Base-by-base conservation (phyloP, 2,329 filamentous ascomycete species). In the Cordyceps cateniannulata region DNA sequence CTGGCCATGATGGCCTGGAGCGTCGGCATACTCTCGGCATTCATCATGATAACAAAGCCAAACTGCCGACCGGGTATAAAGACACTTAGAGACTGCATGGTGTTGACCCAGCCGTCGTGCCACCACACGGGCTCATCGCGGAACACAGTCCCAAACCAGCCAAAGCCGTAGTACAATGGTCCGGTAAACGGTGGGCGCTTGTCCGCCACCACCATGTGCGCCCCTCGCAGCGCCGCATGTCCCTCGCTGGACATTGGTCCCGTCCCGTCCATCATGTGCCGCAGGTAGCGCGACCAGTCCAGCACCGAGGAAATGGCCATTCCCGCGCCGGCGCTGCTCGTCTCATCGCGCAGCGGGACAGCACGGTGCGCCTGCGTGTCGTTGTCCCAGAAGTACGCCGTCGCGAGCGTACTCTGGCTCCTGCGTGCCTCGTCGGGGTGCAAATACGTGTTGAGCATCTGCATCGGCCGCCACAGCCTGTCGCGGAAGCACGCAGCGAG, bases 391-490 rank as follows among this genome's bases (percentile, higher is more conserved):
- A 67, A 67, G 49, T 81, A 78, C 1, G 74, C 73, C 7, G 69
- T 68, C 0, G 78, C 75, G 10, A 81, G 68, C n/a, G 4, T 62
- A 22, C 1, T 64, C 59, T n/a, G n/a, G 0, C 62, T 60, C 18
- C 63, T 60, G 25, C 51, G 48, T 3, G 66, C 65, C 49, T 73
- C 68, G 7, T 60, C 42, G 1, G 63, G 59, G 0, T 67, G 67
- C 14, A 74, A 61, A 29, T 69, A 74, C 1, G 76, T 77, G 59
- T 74, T 70, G 18, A 66, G 63, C 78, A 81, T 80, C 8, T 69
- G 72, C 62, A 81, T 70, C 0, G 77, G 77, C 7, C 62, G 59
- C 72, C 77, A 79, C 25, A 81, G 67, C 35, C 68, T 64, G 20
- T 71, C 64, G 4, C 69, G 69, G 7, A 81, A 69, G 60, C 78